Evolutionary conservation across 2,329 filamentous ascomycete genomes (phyloP).

Genomic region (Penicillium concentricum): DNA sequence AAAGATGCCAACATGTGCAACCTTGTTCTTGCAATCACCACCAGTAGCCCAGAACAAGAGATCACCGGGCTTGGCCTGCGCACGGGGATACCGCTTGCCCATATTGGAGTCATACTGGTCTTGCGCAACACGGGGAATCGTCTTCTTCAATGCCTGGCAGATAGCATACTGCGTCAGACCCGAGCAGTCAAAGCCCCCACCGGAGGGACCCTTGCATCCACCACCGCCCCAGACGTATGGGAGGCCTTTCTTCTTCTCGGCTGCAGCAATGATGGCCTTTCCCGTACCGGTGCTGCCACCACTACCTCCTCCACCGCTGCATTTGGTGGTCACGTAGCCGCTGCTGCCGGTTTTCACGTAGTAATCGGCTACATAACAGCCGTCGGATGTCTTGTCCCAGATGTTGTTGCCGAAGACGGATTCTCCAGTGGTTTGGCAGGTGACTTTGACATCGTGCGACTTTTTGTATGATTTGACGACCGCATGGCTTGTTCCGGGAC

Average conservation of each 20-base stretch:
- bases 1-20: constrained; percentile 26
- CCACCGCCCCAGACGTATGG: constrained; percentile 29
- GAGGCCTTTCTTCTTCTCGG: constrained; percentile 23
- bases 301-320: constrained; percentile 6
- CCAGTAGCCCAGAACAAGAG: constrained; percentile 26
- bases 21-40: constrained; percentile 19
- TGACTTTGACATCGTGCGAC: constrained; percentile 8
- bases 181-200: constrained; percentile 28
- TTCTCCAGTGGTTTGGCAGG: constrained; percentile 18
- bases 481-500: constrained; percentile 17
- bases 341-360: constrained; percentile 26
- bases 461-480: constrained; percentile 17
- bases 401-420: constrained; percentile 18
- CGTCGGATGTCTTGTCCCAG: constrained; percentile 28
- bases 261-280: constrained; percentile 22
- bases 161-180: constrained; percentile 28
- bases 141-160: constrained; percentile 21
- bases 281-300: constrained; percentile 9
- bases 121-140: constrained; percentile 26
- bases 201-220: constrained; percentile 22
- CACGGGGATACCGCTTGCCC: constrained; percentile 18
- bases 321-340: constrained; percentile 15
- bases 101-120: constrained; percentile 23
- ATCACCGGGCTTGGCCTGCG: constrained; percentile 25
- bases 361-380: constrained; percentile 29